Percentiles rank a stretch among this genome's conserved stretches.
Conservation (phyloP, 768 basidiomycete genomes). For the Tricholoma terreum region DNA sequence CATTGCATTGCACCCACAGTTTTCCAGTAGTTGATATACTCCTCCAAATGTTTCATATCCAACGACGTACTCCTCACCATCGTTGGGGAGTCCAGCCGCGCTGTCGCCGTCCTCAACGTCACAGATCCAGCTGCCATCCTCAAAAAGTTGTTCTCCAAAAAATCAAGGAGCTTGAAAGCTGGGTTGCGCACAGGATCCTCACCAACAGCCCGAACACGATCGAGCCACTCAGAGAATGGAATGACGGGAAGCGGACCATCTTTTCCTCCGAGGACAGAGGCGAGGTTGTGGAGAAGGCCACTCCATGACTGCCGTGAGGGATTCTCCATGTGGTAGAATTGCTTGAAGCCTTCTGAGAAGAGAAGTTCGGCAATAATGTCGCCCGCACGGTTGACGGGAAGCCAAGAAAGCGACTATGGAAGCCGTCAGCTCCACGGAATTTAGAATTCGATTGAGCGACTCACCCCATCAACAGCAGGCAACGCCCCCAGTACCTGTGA, state of each 20-base stretch:
- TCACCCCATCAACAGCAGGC: slow-evolving; percentile 29
- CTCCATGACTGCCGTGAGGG: slow-evolving; percentile 34
- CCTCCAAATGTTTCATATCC: slow-evolving; percentile 27
- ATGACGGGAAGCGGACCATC: slow-evolving; percentile 20
- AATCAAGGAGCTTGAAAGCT: slow-evolving; percentile 26
- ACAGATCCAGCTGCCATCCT: slow-evolving; percentile 30
- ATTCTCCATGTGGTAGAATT: slow-evolving; percentile 35
- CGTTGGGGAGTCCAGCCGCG: slow-evolving; percentile 24
- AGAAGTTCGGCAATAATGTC: slow-evolving; percentile 28
- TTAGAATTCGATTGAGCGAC: slow-evolving; percentile 3
- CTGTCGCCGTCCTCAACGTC: slow-evolving; percentile 25
- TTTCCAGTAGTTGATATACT: slow-evolving; percentile 32
- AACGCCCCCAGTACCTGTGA: slow-evolving; percentile 26
- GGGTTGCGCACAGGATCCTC: slow-evolving; percentile 23
- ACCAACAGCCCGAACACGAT: slow-evolving; percentile 23
- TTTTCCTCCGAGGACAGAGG: slow-evolving; percentile 18
- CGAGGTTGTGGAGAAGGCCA: slow-evolving; percentile 26
- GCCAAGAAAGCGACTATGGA: slow-evolving; percentile 33
- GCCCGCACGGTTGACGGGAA: slow-evolving; percentile 32
- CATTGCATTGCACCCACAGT: slow-evolving; percentile 19
- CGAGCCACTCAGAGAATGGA: slow-evolving; percentile 28
- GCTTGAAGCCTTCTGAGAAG: slow-evolving; percentile 28
- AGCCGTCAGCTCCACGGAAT: neutral
- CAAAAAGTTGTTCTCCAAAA: slow-evolving; percentile 32
- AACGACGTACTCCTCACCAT: slow-evolving; percentile 30